Evolutionary conservation across 352 stramenopile species (phyloP), one percentile per base, ranked within the genome.

Genomic region (Phytopythium cucurbitacearum): DNA sequence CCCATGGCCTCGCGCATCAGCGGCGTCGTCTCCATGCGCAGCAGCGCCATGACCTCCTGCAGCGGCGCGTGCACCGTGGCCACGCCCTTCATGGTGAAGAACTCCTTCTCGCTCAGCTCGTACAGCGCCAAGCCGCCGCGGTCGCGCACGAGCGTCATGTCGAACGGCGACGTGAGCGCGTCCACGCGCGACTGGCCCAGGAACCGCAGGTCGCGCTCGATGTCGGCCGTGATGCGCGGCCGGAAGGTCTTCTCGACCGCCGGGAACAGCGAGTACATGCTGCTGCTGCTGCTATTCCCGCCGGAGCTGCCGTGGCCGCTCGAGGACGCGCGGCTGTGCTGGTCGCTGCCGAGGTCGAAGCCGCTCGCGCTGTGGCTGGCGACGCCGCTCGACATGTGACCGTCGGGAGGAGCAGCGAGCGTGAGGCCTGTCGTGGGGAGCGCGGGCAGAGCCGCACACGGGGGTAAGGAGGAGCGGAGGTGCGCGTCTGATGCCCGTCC

Each of bases 61-160:
- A 94, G 67, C 13, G 73, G 76, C 4, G 81, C 80, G 54, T 73
- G 83, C 39, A 90, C 77, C 8, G 71, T 85, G 1, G 78, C 74
- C 40, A 91, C 80, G 40, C 77, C 81, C 40, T 90, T 89, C 80
- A 94, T 92, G 0, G 84, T 94, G 69, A 81, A 92, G 60, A 94
- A 91, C 57, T 94, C 84, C 47, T 90, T 84, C 53, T 91, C 80
- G 34, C 62, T 65, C 28, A 91, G 62, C 58, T 94, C 84, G 55
- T 80, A 94, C 34, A 94, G 60, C 72, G 91, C 72, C 16, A 94
- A 48, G 16, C 73, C 71, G 51, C 45, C 57, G 46, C 88, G 87
- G 4, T 91, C 78, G 60, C 89, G 91, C 39, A 92, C 47, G 8
- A 86, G 62, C 53, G 77, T 69, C 84, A 94, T 94, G 54, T 82